Evolutionary conservation across 2,329 filamentous ascomycete species (phyloP).

Genomic region (Teratosphaeria epicoccoides): DNA sequence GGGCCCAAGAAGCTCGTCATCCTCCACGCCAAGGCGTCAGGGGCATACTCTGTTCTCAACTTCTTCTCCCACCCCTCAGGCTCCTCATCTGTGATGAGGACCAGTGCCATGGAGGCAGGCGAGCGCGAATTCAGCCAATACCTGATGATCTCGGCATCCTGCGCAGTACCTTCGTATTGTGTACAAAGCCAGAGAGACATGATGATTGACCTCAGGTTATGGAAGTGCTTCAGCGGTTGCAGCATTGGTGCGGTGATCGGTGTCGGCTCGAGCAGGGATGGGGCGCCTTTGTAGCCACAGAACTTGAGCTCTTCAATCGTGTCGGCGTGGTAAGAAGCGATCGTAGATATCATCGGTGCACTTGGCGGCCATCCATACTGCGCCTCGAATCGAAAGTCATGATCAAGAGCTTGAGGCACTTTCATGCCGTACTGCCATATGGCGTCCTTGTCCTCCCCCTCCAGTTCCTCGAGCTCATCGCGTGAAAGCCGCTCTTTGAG

Average conservation of each 20-base stretch:
- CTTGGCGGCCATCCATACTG: slow-evolving; percentile 32
- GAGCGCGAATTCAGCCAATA: slow-evolving; percentile 35
- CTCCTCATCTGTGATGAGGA: slow-evolving; percentile 20
- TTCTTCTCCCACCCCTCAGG: slow-evolving; percentile 33
- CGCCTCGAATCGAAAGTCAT: slow-evolving; percentile 25
- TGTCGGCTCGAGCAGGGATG: slow-evolving; percentile 29
- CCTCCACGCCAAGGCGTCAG: slow-evolving; percentile 31
- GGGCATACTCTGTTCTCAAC: slow-evolving; percentile 30
- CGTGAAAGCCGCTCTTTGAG: slow-evolving; percentile 14
- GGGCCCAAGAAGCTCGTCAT: slow-evolving; percentile 32
- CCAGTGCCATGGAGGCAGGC: slow-evolving; percentile 29
- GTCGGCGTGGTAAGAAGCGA: slow-evolving; percentile 31
- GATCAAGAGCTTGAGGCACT: slow-evolving; percentile 7
- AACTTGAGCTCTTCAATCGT: slow-evolving; percentile 38
- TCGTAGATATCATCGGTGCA: slow-evolving; percentile 32
- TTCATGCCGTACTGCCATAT: slow-evolving; percentile 16
- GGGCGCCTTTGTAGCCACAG: slow-evolving; percentile 37
- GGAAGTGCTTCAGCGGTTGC: slow-evolving; percentile 31
- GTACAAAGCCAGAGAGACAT: slow-evolving; percentile 35
- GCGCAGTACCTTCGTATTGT: slow-evolving; percentile 24
- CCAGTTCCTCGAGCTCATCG: slow-evolving; percentile 16
- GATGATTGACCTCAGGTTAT: slow-evolving; percentile 32
- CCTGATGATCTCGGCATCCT: slow-evolving; percentile 34
- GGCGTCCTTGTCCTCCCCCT: slow-evolving; percentile 23
- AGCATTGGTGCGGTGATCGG: slow-evolving; percentile 31